These are phyloP conservation scores for Endoconidiophora laricicola DNA, from an alignment of 2,329 filamentous ascomycete species.

Conservation along the genomic window DNA sequence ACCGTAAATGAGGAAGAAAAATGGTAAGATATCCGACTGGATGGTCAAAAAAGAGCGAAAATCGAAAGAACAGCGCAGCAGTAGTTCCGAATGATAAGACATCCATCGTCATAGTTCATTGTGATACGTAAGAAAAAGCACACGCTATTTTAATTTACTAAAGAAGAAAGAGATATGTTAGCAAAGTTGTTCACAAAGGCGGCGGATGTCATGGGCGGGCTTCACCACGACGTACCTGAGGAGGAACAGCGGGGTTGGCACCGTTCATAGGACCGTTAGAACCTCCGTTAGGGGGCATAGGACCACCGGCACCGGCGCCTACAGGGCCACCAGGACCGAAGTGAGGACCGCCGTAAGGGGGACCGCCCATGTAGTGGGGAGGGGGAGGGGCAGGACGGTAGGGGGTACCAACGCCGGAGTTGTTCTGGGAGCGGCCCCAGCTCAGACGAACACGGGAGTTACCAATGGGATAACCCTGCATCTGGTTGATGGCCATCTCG, in stretches of 20 bases:
- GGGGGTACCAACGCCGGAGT: slow-evolving; percentile 92
- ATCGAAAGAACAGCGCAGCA: not conserved
- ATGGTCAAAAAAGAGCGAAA: slow-evolving; percentile 5
- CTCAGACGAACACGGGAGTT: slow-evolving; percentile 95
- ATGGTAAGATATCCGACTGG: slow-evolving; percentile 4
- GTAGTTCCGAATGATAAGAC: slow-evolving; percentile 5
- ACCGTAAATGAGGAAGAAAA: slow-evolving; percentile 4
- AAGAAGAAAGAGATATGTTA: slow-evolving; percentile 1
- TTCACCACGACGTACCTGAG: slow-evolving; percentile 21
- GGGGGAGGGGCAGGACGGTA: slow-evolving; percentile 77
- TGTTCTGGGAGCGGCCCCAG: slow-evolving; percentile 98
- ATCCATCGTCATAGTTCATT: slow-evolving; percentile 13
- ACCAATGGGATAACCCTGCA: slow-evolving; percentile 98
- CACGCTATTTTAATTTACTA: slow-evolving; percentile 12
- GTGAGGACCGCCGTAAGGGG: slow-evolving; percentile 29
- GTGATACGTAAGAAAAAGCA: slow-evolving; percentile 13
- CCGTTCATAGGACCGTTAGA: slow-evolving; percentile 23
- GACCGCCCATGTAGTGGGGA: slow-evolving; percentile 35
- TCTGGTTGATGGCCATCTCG: slow-evolving; percentile 99
- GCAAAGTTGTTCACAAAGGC: not conserved
- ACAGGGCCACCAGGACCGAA: slow-evolving; percentile 30
- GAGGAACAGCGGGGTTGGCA: slow-evolving; percentile 23
- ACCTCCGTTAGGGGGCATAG: slow-evolving; percentile 22
- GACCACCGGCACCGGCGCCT: slow-evolving; percentile 23
- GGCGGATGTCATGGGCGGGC: not conserved